Base-by-base conservation (phyloP, 2,329 filamentous ascomycete species). In the Neofusicoccum sp. region DNA sequence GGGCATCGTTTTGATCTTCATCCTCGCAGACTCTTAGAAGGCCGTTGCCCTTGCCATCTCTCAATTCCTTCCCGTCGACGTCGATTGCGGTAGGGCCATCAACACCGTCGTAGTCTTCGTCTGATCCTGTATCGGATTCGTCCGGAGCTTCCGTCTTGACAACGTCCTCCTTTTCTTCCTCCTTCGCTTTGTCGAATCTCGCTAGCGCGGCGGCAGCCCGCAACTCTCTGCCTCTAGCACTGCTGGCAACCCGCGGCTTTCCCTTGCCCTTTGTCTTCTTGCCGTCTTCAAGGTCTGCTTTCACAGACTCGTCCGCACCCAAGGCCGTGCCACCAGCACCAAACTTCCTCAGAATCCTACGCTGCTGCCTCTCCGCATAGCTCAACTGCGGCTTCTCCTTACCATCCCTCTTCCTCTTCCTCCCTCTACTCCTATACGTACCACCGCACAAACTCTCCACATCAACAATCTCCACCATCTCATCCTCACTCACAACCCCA, bases 131-230 rank as follows among this genome's bases (percentile, higher is more conserved):
- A 1, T 67, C 64, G 6, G 62, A 63, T 29, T 66, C 66, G 5
- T 31, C 9, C 6, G 9, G 9, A 9, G n/a, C 36, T 9, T 65
- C 65, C 12, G 50, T 47, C 28, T 75, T 73, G 0, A 72, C 37
- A 12, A 66, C 49, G 65, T 58, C 54, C 54, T 79, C 77, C 16
- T 79, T 75, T 9, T 79, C 84, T 49, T 83, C 77, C 63, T 78
- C 76, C 76, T 80, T 79, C 7, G 71, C 70, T 3, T 75, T 75
- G 11, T 86, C 89, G 64, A 94, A 92, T 11, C 91, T 81, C 12
- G 89, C 90, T 67, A 94, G 74, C 1, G 91, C 91, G 2, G 91
- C 91, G 5, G 90, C 90, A 1, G 90, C 91, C 62, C 91, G 80
- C 9, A 95, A 78, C 56, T 94, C 91, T 64, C 91, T 81, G 0